Evolutionary conservation across 2,329 filamentous ascomycete species (phyloP).

Genomic region (Chalaropsis ovoidea): DNA sequence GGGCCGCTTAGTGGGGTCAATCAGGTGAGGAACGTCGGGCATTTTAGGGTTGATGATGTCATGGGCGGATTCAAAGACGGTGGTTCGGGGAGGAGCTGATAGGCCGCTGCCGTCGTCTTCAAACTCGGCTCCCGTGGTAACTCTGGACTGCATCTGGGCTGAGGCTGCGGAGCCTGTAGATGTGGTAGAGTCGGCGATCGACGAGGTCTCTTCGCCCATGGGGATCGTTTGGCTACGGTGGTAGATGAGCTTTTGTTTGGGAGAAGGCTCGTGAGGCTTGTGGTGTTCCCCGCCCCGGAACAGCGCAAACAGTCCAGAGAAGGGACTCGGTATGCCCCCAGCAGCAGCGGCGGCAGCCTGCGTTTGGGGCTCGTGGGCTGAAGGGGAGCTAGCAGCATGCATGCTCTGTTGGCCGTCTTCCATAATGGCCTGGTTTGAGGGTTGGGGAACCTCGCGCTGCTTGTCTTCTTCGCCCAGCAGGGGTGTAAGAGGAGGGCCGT

Average conservation of each 20-base stretch:
- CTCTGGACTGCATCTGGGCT: slow-evolving; percentile 32
- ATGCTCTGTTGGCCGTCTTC: slow-evolving; percentile 57
- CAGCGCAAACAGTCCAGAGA: slow-evolving; percentile 59
- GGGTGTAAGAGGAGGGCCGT: slow-evolving; percentile 32
- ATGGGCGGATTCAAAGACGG: slow-evolving; percentile 87
- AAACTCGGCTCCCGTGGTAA: slow-evolving; percentile 44
- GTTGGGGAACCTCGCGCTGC: slow-evolving; percentile 57
- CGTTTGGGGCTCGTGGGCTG: slow-evolving; percentile 27
- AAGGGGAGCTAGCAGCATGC: slow-evolving; percentile 32
- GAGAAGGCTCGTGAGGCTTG: slow-evolving; percentile 42
- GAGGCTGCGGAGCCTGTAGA: not conserved
- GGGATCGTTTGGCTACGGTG: slow-evolving; percentile 66
- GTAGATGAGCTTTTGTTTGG: slow-evolving; percentile 61
- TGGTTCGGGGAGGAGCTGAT: slow-evolving; percentile 74
- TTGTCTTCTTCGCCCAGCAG: slow-evolving; percentile 31
- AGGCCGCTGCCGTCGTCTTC: slow-evolving; percentile 38
- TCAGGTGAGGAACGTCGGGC: slow-evolving; percentile 68
- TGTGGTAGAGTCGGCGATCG: not conserved
- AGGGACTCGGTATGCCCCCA: slow-evolving; percentile 35
- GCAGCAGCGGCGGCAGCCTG: slow-evolving; percentile 28
- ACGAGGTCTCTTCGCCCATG: slow-evolving; percentile 2
- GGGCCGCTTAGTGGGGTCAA: slow-evolving; percentile 70
- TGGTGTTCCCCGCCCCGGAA: slow-evolving; percentile 52
- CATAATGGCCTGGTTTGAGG: slow-evolving; percentile 52
- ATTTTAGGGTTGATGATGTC: slow-evolving; percentile 86